Evolutionary conservation across 352 stramenopile species (phyloP), one percentile per base, ranked within the genome.

Genomic region (Plasmopara muralis): DNA sequence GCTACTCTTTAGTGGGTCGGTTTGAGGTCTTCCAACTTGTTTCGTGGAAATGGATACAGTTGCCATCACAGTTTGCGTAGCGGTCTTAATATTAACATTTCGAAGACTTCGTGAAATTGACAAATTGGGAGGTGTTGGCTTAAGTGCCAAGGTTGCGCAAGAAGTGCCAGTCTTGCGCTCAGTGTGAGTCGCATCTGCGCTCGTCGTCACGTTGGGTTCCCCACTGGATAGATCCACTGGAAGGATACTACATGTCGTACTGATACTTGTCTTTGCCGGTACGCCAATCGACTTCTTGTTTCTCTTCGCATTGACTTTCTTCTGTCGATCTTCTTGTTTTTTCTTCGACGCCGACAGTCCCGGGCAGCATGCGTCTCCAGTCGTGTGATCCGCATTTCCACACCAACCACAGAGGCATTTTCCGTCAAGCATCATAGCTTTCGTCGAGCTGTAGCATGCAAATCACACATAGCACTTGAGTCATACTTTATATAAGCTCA

Each of bases 371-470:
- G 52, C 3, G 44, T 85, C 70, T 34, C 82, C 82, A 29, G 82
- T 90, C 25, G 77, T 87, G 49, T 92, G 82, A 16, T 88, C 75
- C 6, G 56, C 46, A 33, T 74, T 87, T 29, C 82, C 82, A 41
- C 82, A 92, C 82, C 82, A 92, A 9, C 75, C 75, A 39, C 82
- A 92, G 34, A 88, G 70, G 33, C 78, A 89, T 47, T 85, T 80
- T n/a, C 75, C 82, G 37, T 92, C 79, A 54, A 83, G 71, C 82
- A 92, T 90, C 82, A 92, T 90, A 18, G 70, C 68, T 41, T 84
- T 87, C 6, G 82, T 90, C 0, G 82, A 86, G 25, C 82, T 92
- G 16, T 50, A 16, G 10, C 20, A 29, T 30, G 9, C 6, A 5
- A n/a, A 44, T 25, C 20, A 25, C 20, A 25, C 3, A 25, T 3